These are phyloP conservation scores for Monosporozyma yasuniensis DNA, from an alignment of 805 yeast genomes.

Conservation along the genomic window DNA sequence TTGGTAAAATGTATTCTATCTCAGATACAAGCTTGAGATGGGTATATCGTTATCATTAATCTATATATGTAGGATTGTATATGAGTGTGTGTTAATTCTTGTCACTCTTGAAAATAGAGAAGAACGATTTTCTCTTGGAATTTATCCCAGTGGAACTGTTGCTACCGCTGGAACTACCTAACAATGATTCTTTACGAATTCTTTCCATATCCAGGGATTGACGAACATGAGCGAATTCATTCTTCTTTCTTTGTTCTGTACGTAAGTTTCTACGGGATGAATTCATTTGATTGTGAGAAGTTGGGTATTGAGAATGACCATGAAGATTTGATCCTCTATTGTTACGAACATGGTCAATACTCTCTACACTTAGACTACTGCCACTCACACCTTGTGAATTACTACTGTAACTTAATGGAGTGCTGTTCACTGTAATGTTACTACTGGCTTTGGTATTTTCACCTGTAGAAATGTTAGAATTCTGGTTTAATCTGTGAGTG, in stretches of 20 bases:
- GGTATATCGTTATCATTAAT: background rate
- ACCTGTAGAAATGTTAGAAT: background rate
- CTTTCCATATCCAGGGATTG: conserved; percentile 26
- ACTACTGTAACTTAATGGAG: background rate
- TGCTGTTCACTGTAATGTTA: background rate
- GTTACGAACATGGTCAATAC: background rate
- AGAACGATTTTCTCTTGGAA: conserved; percentile 19
- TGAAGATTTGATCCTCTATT: background rate
- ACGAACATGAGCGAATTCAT: conserved; percentile 11
- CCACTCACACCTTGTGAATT: background rate
- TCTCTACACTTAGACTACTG: background rate
- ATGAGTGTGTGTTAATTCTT: background rate
- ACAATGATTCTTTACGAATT: conserved; percentile 10
- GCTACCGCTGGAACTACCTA: background rate
- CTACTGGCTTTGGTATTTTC: background rate
- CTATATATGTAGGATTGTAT: background rate
- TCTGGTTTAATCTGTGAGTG: conserved; percentile 1
- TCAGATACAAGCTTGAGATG: background rate
- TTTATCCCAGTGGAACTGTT: background rate
- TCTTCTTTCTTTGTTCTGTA: background rate
- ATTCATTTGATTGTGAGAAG: background rate
- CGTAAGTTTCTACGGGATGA: background rate
- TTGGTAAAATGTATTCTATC: background rate
- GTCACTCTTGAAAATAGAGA: conserved; percentile 22
- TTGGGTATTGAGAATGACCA: background rate